Conservation (phyloP, 768 basidiomycete species). For the Pisolithus marmoratus region DNA sequence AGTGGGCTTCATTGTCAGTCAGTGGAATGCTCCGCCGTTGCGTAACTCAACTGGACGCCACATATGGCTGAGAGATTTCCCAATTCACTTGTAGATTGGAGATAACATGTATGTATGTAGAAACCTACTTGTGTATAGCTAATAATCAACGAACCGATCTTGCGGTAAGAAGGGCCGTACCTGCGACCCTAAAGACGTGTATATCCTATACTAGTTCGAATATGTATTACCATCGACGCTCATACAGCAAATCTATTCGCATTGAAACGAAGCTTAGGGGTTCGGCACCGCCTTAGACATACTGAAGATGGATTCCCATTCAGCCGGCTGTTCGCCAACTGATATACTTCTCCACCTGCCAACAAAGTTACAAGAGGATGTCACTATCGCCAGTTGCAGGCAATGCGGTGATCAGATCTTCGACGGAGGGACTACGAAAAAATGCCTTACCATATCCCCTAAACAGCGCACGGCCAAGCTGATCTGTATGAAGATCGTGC, state of each 20-base stretch:
- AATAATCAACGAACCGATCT: too few species aligned
- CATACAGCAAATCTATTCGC: too few species aligned
- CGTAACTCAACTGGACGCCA: too few species aligned
- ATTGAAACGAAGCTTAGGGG: neutral
- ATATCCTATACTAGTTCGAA: neutral
- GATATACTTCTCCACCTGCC: constrained; percentile 39
- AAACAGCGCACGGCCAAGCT: constrained; percentile 35
- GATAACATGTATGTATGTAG: too few species aligned
- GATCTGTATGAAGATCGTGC: constrained; percentile 21
- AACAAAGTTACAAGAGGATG: constrained; percentile 46
- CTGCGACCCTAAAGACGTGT: too few species aligned
- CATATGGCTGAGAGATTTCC: too few species aligned
- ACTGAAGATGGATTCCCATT: constrained; percentile 51
- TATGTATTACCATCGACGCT: too few species aligned
- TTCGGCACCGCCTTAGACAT: constrained; percentile 35
- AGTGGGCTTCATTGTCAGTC: too few species aligned
- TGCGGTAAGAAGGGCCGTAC: too few species aligned
- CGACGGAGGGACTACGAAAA: neutral
- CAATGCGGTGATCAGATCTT: constrained; percentile 5
- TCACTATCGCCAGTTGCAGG: constrained; percentile 27
- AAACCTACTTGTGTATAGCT: too few species aligned
- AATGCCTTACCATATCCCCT: constrained; percentile 43
- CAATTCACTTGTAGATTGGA: too few species aligned
- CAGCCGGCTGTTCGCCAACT: constrained; percentile 28
- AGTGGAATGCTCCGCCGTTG: too few species aligned